These are phyloP conservation scores for Jaltomata sinuosa DNA, from an alignment of 257 asterid genomes.

Conservation along the genomic window DNA sequence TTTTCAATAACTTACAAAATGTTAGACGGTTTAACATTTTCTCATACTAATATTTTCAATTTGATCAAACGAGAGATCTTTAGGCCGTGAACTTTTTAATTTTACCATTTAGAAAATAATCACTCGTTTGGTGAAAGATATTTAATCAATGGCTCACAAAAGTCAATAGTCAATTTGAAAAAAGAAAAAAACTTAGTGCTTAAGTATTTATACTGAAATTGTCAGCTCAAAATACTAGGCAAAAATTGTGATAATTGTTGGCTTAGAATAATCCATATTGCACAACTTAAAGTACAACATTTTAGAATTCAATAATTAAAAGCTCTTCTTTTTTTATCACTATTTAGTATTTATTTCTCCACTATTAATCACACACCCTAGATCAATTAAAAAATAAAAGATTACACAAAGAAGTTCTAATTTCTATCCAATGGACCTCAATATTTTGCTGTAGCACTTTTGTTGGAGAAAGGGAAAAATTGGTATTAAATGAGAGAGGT, in stretches of 20 bases:
- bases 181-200: too few relatives aligned
- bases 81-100: too few relatives aligned
- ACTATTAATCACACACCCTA: too few relatives aligned
- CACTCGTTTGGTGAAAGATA: too few relatives aligned
- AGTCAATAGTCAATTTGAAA: too few relatives aligned
- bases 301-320: not conserved
- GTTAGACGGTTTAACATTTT: too few relatives aligned
- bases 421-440: not conserved
- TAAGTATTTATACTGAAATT: not conserved
- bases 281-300: not conserved
- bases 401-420: too few relatives aligned
- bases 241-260: not conserved
- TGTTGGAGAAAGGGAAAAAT: not conserved
- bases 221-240: not conserved
- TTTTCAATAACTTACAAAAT: not conserved
- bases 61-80: too few relatives aligned
- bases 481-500: not conserved
- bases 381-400: too few relatives aligned
- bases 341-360: not conserved
- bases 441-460: not conserved
- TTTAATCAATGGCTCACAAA: too few relatives aligned
- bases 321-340: not conserved
- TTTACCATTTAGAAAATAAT: too few relatives aligned
- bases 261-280: not conserved
- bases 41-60: too few relatives aligned